Evolutionary conservation across 257 asterid genomes (phyloP).

Genomic region (Nicotiana otophora): DNA sequence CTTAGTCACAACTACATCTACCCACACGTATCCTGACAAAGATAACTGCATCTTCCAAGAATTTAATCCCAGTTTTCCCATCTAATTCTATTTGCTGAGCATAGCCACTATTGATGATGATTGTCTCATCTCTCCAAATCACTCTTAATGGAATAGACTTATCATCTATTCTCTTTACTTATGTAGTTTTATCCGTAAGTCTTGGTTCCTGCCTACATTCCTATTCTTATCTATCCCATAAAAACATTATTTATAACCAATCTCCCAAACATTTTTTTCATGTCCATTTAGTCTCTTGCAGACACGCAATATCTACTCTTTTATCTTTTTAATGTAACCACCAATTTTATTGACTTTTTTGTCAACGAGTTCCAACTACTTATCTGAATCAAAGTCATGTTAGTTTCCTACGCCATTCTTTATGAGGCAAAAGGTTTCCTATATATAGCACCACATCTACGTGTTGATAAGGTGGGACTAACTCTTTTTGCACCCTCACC

Average conservation of each 20-base stretch:
- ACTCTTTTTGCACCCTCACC: background rate
- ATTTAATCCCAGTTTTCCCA: background rate
- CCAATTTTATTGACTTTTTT: background rate
- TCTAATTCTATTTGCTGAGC: background rate
- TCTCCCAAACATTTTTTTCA: background rate
- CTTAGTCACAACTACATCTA: background rate
- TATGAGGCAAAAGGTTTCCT: background rate
- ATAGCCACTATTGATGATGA: background rate
- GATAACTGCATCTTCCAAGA: background rate
- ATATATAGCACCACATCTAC: slow-evolving; percentile 5
- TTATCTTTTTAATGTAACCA: background rate
- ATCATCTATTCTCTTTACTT: background rate
- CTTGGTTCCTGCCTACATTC: background rate
- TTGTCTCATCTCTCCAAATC: background rate
- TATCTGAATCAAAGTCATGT: background rate
- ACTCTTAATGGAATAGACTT: background rate
- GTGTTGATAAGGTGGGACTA: background rate
- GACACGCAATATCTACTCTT: background rate
- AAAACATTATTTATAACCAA: background rate
- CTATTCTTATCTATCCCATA: background rate
- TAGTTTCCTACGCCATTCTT: background rate
- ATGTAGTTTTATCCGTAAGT: background rate
- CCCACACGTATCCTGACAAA: background rate
- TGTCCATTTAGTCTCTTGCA: background rate
- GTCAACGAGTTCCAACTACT: background rate